Evolutionary conservation across 371 early-diverging fungal species (phyloP), one percentile per base, ranked within the genome.

Genomic region (Choanephora cucurbitarum): DNA sequence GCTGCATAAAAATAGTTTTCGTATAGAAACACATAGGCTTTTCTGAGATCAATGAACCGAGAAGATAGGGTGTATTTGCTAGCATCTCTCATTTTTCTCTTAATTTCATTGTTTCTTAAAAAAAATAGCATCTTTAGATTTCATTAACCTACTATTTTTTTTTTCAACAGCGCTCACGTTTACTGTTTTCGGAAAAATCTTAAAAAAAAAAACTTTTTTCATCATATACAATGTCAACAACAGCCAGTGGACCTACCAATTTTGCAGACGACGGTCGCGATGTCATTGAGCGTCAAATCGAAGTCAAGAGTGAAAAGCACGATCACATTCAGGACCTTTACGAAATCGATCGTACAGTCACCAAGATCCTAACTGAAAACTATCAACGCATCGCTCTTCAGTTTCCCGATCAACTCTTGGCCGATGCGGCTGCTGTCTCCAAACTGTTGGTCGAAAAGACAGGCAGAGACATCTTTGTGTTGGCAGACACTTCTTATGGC

Each of bases 401-500:
- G 66, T 95, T 97, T 67, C 95, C 98, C 1, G 98, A 97, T 72
- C 85, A 89, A 19, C 66, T 91, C 13, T 72, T 97, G n/a, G 75
- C 73, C 0, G 85, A 88, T 55, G 80, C 96, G 0, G 82, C 90
- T 5, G 57, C 71, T 4, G 85, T 96, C 0, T 79, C 85, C 0
- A 60, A 68, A 3, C 49, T 65, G 43, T 68, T 95, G 49, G 64
- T 66, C 13, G 46, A 79, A 19, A 60, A 64, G n/a, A 80, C 82
- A 1, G 64, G 55, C 5, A 61, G 73, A n/a, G 60, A 75, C 6
- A 64, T 91, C 19, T 93, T 81, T 61, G 79, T 96, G 15, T 70
- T 97, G 31, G 98, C 93, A 8, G 98, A 97, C 63, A 96, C 98
- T 0, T 91, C 96, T 11, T 95, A 92, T 60, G 96, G 96, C 49